Evolutionary conservation across 2,329 filamentous ascomycete species (phyloP).

Genomic region (Torrubiella hemipterigena): DNA sequence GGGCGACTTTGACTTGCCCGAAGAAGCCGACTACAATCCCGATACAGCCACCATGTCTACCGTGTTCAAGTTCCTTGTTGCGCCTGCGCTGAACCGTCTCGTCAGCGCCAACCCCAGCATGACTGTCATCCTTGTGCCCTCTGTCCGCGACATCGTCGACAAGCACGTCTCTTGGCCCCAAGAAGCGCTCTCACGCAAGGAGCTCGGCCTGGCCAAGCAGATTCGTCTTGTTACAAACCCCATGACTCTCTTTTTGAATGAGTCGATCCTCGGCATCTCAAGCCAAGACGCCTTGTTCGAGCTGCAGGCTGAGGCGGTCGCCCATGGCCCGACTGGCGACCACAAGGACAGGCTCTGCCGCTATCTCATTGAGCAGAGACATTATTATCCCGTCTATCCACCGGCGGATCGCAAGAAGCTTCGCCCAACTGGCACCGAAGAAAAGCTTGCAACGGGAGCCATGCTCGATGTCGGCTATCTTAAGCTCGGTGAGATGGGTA

Average conservation of each 20-base stretch:
- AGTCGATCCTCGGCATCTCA: slow-evolving; percentile 69
- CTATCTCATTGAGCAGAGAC: slow-evolving; percentile 77
- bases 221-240: slow-evolving; percentile 78
- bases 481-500: slow-evolving; percentile 84
- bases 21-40: slow-evolving; percentile 53
- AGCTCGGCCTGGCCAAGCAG: slow-evolving; percentile 67
- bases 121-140: slow-evolving; percentile 74
- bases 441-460: slow-evolving; percentile 55
- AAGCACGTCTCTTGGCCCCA: slow-evolving; percentile 80
- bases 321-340: slow-evolving; percentile 25
- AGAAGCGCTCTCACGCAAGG: slow-evolving; percentile 50
- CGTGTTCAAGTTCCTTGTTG: slow-evolving; percentile 72
- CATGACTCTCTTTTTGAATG: slow-evolving; percentile 80
- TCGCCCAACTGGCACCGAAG: slow-evolving; percentile 49
- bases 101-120: slow-evolving; percentile 58
- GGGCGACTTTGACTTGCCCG: slow-evolving; percentile 66
- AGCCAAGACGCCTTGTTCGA: slow-evolving; percentile 78
- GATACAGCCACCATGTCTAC: slow-evolving; percentile 72
- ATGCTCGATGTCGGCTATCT: slow-evolving; percentile 75
- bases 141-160: slow-evolving; percentile 67
- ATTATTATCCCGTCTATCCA: slow-evolving; percentile 85
- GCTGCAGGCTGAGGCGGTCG: slow-evolving; percentile 59
- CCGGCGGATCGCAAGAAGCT: slow-evolving; percentile 57
- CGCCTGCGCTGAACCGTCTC: slow-evolving; percentile 60
- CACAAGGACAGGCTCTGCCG: slow-evolving; percentile 59